Base-by-base conservation (phyloP, 495 filamentous ascomycete genomes). In the Evansstolkia leycettana region DNA sequence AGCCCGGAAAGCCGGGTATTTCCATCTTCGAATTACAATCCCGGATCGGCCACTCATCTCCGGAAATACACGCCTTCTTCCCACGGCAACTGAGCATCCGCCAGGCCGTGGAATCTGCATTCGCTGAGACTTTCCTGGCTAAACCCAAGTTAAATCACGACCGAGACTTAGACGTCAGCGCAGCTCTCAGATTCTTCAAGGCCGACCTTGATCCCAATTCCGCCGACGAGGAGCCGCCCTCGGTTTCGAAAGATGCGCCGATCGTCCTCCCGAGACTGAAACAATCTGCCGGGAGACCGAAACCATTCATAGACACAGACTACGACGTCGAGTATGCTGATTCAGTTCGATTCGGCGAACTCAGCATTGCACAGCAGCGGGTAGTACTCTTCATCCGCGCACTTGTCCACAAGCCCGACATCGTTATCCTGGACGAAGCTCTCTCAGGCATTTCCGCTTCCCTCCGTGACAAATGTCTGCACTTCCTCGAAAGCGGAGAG, bases 61-160 rank as follows among this genome's bases (percentile, higher is more conserved):
- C 90, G 0, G 90, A 98, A 51, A 82, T 95, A 14, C 87, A 95
- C 43, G 76, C 81, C 31, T 84, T 93, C 62, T 94, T 95, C 61
- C 90, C 90, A 2, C 76, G 76, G 29, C 67, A 73, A 20, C 66
- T 95, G 33, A 80, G 76, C 1, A 57, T 95, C 13, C 74, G 84
- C 6, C 72, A 79, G 34, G 71, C 80, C 0, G 48, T 98, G 2
- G 83, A 87, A 48, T 83, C 76, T 28, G 86, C 89, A 1, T 95
- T 85, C 72, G 80, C 85, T 6, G 85, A 95, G 30, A 90, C 90
- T 0, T 89, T 92, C 41, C 63, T 78, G 5, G 63, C 74, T 1
- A 75, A 69, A 37, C 84, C 90, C 0, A 65, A 52, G 7, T 56
- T 94, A 0, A 62, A 70, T 35, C 47, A 64, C 7, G 57, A 69